These are phyloP conservation scores for Lenzites betulinus DNA, from an alignment of 768 basidiomycete genomes.

Conservation along the genomic window DNA sequence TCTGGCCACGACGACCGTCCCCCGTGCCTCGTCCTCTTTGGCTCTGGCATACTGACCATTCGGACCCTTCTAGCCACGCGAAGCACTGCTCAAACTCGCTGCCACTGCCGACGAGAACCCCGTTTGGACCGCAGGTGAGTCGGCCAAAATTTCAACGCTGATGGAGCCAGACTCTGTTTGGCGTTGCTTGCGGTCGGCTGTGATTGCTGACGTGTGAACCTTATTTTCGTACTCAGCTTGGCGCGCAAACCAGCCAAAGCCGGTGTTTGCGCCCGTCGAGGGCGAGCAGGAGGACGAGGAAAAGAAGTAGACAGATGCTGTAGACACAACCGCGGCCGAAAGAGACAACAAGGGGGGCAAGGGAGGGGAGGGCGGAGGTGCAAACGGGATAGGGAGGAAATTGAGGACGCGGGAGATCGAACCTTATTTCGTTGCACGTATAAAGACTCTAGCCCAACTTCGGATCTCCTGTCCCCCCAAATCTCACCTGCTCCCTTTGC, in stretches of 20 bases:
- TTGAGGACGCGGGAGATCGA: conserved; percentile 70
- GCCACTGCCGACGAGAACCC: conserved; percentile 74
- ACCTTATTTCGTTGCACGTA: conserved; percentile 81
- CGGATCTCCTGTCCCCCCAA: conserved; percentile 70
- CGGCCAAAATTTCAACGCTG: conserved; percentile 25
- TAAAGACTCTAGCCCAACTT: conserved; percentile 74
- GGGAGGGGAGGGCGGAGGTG: conserved; percentile 26
- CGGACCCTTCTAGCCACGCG: conserved; percentile 71
- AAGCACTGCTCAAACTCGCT: conserved; percentile 95
- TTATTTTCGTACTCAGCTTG: conserved; percentile 60
- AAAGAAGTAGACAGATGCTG: conserved; percentile 36
- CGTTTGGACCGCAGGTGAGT: conserved; percentile 82
- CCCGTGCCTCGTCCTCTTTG: conserved; percentile 1
- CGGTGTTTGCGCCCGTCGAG: conserved; percentile 72
- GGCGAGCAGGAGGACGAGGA: conserved; percentile 61
- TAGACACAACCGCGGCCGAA: conserved; percentile 13
- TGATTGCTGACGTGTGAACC: conserved; percentile 35
- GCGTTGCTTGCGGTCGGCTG: conserved; percentile 45
- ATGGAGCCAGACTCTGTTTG: conserved; percentile 37
- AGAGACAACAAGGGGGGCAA: conserved; percentile 14
- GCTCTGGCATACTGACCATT: conserved; percentile 6
- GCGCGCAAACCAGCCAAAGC: conserved; percentile 82
- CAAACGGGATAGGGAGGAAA: conserved; percentile 32
- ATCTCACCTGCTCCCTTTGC: conserved; percentile 48
- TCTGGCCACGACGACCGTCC: conserved; percentile 13